Evolutionary conservation across 768 basidiomycete species (phyloP), one percentile per base, ranked within the genome.

Genomic region (Mycena alexandri): DNA sequence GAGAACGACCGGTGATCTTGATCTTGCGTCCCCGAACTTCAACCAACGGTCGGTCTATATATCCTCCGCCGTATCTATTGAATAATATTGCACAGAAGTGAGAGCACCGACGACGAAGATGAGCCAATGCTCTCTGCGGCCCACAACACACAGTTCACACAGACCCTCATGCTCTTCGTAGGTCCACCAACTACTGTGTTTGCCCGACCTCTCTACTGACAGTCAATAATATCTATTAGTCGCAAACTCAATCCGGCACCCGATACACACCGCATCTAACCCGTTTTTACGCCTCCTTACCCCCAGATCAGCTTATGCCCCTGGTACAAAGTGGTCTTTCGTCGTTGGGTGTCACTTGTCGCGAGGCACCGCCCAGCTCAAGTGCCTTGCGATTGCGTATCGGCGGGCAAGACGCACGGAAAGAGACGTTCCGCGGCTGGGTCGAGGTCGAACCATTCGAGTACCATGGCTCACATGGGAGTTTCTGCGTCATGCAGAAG

Each of bases 101-200:
- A 75, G 61, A 72, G 76, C 24, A 75, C 63, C n/a, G 76, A 80
- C 42, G 87, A 89, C 64, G 79, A 75, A 8, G 90, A 93, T 61
- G 88, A 82, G 16, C 90, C 91, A 71, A 91, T 92, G 89, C 76
- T 83, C 25, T 83, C 89, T 4, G 85, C 83, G 5, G 81, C 83
- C 11, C 82, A 83, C 55, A 80, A 82, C 46, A 89, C 92, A 0
- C 92, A 93, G 71, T 96, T 96, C 77, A 93, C 93, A 0, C 92
- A 93, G 72, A 83, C 89, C 0, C 83, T 96, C 19, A 86, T 93
- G 81, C 85, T 95, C 57, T 95, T 95, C 81, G 94, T 95, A 71
- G 63, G 92, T 84, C n/a, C 64, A 10, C 4, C 0, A 7, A 11
- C 16, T 43, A 9, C 62, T 34, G 33, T 42, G 48, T 22, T 53